These are phyloP conservation scores for Amaranthus palmeri DNA, from an alignment of 148 eudicot species.

Conservation along the genomic window DNA sequence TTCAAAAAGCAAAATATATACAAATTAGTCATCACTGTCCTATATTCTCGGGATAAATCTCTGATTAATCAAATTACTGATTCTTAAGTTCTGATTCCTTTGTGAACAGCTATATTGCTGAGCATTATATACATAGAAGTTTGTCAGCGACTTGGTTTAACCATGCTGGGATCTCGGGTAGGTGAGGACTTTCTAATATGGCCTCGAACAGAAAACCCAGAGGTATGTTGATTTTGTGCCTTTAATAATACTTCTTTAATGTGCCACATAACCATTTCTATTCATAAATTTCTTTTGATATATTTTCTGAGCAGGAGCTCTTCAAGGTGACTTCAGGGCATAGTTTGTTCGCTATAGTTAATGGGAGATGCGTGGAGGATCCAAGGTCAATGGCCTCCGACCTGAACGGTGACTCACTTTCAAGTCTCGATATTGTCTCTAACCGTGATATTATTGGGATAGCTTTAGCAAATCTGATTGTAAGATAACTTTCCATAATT, in stretches of 20 bases:
- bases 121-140: constrained; percentile 85
- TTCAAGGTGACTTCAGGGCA: constrained; percentile 75
- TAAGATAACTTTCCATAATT: constrained; percentile 28
- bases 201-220: constrained; percentile 80
- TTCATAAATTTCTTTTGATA: constrained; percentile 7
- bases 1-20: too few species aligned
- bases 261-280: not conserved
- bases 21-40: not conserved
- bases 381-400: constrained; percentile 90
- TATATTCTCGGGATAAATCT: not conserved
- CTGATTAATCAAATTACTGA: not conserved
- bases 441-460: constrained; percentile 85
- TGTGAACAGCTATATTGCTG: constrained; percentile 73
- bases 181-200: constrained; percentile 94
- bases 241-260: not conserved
- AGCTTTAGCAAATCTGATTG: constrained; percentile 80
- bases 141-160: constrained; percentile 88
- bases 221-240: constrained; percentile 39
- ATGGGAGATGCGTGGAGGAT: constrained; percentile 82
- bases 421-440: constrained; percentile 68
- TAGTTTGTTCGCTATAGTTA: constrained; percentile 81
- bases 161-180: constrained; percentile 85
- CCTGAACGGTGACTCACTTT: constrained; percentile 63
- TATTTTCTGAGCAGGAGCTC: constrained; percentile 52
- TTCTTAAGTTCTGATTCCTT: constrained; percentile 10